These are phyloP conservation scores for Filobasidium uniguttulatum DNA, from an alignment of 1,284 basidiomycete genomes.

Conservation along the genomic window DNA sequence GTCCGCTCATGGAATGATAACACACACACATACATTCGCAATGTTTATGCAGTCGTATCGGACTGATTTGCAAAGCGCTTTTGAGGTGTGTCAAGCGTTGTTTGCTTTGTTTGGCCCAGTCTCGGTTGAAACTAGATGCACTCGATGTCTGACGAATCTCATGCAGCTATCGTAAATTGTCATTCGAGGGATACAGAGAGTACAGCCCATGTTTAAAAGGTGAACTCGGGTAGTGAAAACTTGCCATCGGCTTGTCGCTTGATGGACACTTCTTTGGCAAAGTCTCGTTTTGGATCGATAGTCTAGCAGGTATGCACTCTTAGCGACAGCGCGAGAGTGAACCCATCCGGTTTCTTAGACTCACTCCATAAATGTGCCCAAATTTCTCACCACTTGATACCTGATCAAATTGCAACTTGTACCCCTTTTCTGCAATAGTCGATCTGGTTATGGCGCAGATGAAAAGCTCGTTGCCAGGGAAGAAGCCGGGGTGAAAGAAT, in stretches of 20 bases:
- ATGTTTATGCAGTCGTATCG: too few species aligned
- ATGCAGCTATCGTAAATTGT: too few species aligned
- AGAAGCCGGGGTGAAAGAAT: constrained; percentile 41
- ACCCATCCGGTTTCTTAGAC: neutral
- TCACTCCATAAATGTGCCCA: constrained; percentile 1
- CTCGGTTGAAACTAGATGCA: too few species aligned
- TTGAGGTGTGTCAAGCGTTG: too few species aligned
- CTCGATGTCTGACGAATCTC: too few species aligned
- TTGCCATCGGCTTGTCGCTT: neutral
- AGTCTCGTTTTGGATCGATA: neutral
- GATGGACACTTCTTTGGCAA: neutral
- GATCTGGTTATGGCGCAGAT: neutral
- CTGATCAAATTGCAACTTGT: constrained; percentile 1
- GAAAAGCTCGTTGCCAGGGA: neutral
- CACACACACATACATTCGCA: neutral
- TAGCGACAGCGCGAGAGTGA: too few species aligned
- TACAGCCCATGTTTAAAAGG: too few species aligned
- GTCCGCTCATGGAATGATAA: too few species aligned
- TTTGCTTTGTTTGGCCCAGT: too few species aligned
- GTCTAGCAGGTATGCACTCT: too few species aligned
- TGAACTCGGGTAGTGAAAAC: neutral
- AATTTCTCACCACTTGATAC: neutral
- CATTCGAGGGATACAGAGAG: too few species aligned
- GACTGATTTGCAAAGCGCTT: too few species aligned
- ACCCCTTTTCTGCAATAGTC: neutral